Percentiles rank a stretch among this genome's conserved stretches.
These are phyloP conservation scores for Sphagnum contortum DNA, from an alignment of 225 moss, liverwort and hornwort species.

Conservation along the genomic window DNA sequence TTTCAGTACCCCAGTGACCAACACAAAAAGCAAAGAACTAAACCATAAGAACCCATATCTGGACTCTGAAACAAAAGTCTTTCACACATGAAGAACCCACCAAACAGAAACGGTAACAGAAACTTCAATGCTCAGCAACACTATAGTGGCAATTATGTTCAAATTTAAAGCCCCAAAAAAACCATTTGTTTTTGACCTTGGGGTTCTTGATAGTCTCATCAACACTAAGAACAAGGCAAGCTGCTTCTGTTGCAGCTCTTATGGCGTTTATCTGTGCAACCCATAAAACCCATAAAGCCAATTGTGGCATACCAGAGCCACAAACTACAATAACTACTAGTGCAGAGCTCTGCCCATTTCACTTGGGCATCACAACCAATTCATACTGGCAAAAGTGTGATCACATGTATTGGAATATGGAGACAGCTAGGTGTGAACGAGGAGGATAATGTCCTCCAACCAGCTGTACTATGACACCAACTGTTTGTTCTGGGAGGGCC, in stretches of 20 bases:
- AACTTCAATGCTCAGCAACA: neutral
- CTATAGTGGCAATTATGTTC: neutral
- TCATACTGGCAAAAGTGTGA: neutral
- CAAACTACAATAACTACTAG: neutral
- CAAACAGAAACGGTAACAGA: neutral
- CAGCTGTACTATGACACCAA: slow-evolving; percentile 8
- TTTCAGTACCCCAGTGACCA: neutral
- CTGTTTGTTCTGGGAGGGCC: slow-evolving; percentile 3
- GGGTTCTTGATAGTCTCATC: slow-evolving; percentile 59
- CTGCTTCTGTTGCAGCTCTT: slow-evolving; percentile 81
- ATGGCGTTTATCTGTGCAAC: slow-evolving; percentile 68
- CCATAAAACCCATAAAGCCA: neutral
- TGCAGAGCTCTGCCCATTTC: slow-evolving; percentile 2
- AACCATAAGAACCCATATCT: neutral
- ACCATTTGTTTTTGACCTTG: slow-evolving; percentile 12
- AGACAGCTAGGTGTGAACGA: neutral
- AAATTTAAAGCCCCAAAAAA: too few relatives aligned
- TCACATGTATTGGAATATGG: neutral
- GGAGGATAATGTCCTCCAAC: neutral
- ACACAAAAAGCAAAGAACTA: neutral
- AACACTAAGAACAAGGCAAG: slow-evolving; percentile 46
- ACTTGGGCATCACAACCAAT: neutral
- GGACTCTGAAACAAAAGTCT: neutral
- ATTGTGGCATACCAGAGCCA: slow-evolving; percentile 1
- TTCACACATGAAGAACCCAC: neutral